phyloP scores from a whole-genome alignment of 2,329 filamentous ascomycete genomes.

The Fusarium papillatum region DNA sequence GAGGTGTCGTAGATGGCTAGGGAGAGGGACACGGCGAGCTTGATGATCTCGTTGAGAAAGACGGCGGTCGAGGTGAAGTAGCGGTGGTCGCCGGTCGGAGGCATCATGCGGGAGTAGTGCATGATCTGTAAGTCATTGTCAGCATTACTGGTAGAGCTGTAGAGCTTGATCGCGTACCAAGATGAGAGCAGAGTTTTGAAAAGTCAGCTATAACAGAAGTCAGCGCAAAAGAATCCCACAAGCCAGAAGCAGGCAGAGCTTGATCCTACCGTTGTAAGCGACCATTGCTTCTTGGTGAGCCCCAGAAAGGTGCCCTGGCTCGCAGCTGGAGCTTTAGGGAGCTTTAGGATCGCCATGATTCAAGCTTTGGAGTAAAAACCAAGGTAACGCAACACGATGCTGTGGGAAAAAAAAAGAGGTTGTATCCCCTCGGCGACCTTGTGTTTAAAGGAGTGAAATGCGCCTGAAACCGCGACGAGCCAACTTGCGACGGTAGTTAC shows the following conservation, averaged over 20 bases:
- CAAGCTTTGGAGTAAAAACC: neutral
- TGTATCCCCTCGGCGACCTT: constrained; percentile 5
- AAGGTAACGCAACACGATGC: neutral
- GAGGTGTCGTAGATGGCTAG: constrained; percentile 92
- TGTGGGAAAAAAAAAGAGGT: constrained; percentile 1
- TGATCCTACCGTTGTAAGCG: constrained; percentile 34
- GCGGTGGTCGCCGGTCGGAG: constrained; percentile 83
- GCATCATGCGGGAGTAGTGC: constrained; percentile 96
- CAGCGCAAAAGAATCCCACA: constrained; percentile 14
- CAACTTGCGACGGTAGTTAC: constrained; percentile 31
- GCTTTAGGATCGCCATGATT: constrained; percentile 41
- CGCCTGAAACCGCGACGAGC: constrained; percentile 21
- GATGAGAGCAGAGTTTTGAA: constrained; percentile 82
- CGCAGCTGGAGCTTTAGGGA: constrained; percentile 15
- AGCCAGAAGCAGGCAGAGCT: neutral
- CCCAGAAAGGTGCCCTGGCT: constrained; percentile 36
- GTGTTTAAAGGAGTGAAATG: constrained; percentile 9
- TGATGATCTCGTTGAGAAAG: constrained; percentile 93
- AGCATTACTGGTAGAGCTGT: constrained; percentile 71
- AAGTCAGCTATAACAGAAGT: constrained; percentile 71
- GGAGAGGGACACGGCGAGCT: constrained; percentile 87
- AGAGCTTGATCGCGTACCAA: constrained; percentile 62
- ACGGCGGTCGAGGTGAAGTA: constrained; percentile 96
- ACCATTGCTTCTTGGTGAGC: constrained; percentile 45
- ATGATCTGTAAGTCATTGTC: constrained; percentile 72